phyloP scores from a whole-genome alignment of 139 green algal species.

The Picocystis salinarum region DNA sequence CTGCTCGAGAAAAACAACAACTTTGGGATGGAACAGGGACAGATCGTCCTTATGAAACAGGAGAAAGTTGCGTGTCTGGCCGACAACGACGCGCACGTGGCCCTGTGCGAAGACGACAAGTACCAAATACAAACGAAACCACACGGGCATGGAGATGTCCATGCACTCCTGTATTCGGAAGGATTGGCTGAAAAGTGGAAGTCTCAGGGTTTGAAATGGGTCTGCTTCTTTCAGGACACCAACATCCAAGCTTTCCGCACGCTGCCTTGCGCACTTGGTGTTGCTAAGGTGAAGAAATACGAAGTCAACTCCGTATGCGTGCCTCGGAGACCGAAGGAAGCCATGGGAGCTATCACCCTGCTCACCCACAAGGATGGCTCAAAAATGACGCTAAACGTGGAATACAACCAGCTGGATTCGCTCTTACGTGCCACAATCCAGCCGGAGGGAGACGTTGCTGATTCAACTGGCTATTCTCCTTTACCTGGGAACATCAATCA shows the following conservation, averaged over 20 bases:
- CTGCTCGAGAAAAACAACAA: conserved; percentile 64
- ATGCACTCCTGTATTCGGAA: conserved; percentile 65
- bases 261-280: conserved; percentile 61
- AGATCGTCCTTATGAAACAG: conserved; percentile 76
- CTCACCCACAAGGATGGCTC: conserved; percentile 25
- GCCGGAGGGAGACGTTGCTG: conserved; percentile 64
- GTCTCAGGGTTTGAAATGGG: conserved; percentile 59
- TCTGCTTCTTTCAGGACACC: conserved; percentile 97
- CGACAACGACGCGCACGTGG: conserved; percentile 71
- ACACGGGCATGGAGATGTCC: conserved; percentile 95
- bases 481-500: conserved; percentile 96
- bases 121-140: conserved; percentile 73
- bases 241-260: conserved; percentile 86
- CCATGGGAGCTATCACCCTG: conserved; percentile 55
- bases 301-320: conserved; percentile 89
- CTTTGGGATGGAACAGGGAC: conserved; percentile 53
- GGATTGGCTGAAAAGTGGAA: conserved; percentile 50
- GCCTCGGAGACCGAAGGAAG: conserved; percentile 75
- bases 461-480: conserved; percentile 69
- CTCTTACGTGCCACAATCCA: conserved; percentile 56
- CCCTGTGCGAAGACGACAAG: conserved; percentile 44
- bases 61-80: conserved; percentile 92
- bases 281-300: conserved; percentile 42
- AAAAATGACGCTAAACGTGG: conserved; percentile 86
- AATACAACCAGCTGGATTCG: conserved; percentile 98